Conservation (phyloP, 1,284 basidiomycete species). For the Boletellus deceptivus region DNA sequence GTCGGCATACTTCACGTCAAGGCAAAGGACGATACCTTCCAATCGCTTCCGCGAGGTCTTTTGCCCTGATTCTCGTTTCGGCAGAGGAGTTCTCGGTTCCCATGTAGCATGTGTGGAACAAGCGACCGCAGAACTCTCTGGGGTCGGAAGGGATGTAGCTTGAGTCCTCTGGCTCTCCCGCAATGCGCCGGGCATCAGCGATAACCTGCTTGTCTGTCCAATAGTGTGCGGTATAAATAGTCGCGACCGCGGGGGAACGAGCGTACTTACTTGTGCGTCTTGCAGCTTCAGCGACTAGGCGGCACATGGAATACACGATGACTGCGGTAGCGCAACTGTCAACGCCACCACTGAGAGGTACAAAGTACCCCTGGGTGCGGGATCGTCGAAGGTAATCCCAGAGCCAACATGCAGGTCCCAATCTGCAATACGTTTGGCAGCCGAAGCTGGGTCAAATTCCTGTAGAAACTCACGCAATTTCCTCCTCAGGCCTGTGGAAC, state of each 20-base stretch:
- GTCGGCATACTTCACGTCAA: not conserved
- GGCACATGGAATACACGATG: slow-evolving; percentile 96
- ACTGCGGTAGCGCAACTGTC: slow-evolving; percentile 96
- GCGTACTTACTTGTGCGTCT: slow-evolving; percentile 58
- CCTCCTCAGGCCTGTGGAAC: slow-evolving; percentile 92
- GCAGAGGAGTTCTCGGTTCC: slow-evolving; percentile 92
- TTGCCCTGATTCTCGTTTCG: slow-evolving; percentile 83
- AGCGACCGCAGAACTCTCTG: slow-evolving; percentile 78
- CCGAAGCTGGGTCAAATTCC: not conserved
- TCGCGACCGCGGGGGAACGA: not conserved
- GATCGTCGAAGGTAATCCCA: slow-evolving; percentile 99
- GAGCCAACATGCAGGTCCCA: slow-evolving; percentile 98
- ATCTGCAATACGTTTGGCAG: slow-evolving; percentile 43
- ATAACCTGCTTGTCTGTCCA: slow-evolving; percentile 81
- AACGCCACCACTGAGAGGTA: slow-evolving; percentile 97
- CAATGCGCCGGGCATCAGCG: slow-evolving; percentile 85
- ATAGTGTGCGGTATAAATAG: not conserved
- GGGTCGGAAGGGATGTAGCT: slow-evolving; percentile 83
- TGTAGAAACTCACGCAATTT: slow-evolving; percentile 78
- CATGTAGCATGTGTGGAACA: slow-evolving; percentile 99
- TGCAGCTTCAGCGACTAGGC: slow-evolving; percentile 80
- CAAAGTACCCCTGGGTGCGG: slow-evolving; percentile 91
- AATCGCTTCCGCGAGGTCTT: slow-evolving; percentile 76
- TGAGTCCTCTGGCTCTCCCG: slow-evolving; percentile 78
- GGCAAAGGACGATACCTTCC: slow-evolving; percentile 64